A percentile compares a stretch with the other conserved stretches of the same genome.
Evolutionary conservation across 140 eudicot genomes (phyloP).

Genomic region (Bidens hawaiensis): DNA sequence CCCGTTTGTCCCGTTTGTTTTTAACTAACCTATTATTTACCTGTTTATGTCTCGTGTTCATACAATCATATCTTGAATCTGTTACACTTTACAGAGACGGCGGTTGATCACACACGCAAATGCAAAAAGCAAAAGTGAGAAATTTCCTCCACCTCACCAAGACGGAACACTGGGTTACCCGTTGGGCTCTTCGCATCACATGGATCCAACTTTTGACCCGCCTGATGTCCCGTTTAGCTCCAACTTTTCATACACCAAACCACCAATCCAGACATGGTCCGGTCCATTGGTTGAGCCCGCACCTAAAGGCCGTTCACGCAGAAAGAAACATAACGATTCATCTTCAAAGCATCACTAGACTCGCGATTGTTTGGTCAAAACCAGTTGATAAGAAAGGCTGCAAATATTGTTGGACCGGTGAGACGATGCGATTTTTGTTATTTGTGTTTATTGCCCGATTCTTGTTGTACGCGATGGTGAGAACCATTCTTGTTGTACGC

Average conservation of each 20-base stretch:
- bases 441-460: conserved; percentile 21
- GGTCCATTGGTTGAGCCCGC: conserved; percentile 79
- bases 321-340: conserved; percentile 42
- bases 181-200: conserved; percentile 63
- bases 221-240: conserved; percentile 74
- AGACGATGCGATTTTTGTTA: conserved; percentile 20
- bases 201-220: conserved; percentile 65
- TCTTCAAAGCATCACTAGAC: conserved; percentile 34
- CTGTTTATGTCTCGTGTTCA: neutral
- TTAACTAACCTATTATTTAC: neutral
- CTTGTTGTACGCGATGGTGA: conserved; percentile 14
- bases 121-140: conserved; percentile 90
- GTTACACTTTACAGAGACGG: conserved; percentile 51
- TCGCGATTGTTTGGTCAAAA: conserved; percentile 2
- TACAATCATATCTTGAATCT: neutral
- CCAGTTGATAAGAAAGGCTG: neutral
- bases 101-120: conserved; percentile 77
- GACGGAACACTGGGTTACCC: conserved; percentile 82
- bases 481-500: conserved; percentile 11
- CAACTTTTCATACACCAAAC: conserved; percentile 55
- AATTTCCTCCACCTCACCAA: conserved; percentile 94
- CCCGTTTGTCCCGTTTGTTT: neutral
- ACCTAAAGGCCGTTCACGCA: conserved; percentile 45
- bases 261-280: conserved; percentile 75
- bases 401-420: conserved; percentile 15